A percentile compares a stretch with the other conserved stretches of the same genome.
Evolutionary conservation across 306 rosid species (phyloP).

Genomic region (Echinosophora koreensis): DNA sequence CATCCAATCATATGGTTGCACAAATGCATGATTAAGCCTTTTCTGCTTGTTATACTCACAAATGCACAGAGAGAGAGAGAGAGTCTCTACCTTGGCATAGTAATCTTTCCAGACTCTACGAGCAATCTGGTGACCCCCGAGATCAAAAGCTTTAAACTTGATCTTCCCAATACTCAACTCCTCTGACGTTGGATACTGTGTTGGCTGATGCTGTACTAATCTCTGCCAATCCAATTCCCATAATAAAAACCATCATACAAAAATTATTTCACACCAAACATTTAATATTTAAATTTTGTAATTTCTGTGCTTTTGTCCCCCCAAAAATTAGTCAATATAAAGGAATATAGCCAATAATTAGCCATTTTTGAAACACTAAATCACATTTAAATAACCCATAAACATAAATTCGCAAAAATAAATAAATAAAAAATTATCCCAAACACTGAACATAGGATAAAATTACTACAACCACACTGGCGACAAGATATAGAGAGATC

Average conservation of each 20-base stretch:
- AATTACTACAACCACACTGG: not conserved
- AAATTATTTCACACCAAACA: not conserved
- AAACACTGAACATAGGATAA: not conserved
- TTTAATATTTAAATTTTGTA: too few species aligned
- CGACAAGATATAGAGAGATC: not conserved
- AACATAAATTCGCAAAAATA: not conserved
- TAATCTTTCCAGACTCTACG: slow-evolving; percentile 86
- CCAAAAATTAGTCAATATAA: not conserved
- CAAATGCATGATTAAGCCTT: slow-evolving; percentile 19
- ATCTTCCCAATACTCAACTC: slow-evolving; percentile 80
- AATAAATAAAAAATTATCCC: not conserved
- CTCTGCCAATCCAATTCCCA: slow-evolving; percentile 58
- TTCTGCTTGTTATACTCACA: too few species aligned
- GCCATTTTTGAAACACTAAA: slow-evolving; percentile 8
- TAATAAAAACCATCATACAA: not conserved
- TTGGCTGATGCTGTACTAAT: slow-evolving; percentile 84
- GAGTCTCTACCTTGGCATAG: slow-evolving; percentile 67
- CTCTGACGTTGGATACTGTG: slow-evolving; percentile 78
- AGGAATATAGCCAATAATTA: not conserved
- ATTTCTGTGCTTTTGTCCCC: too few species aligned
- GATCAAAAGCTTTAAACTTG: slow-evolving; percentile 78
- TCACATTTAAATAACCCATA: not conserved
- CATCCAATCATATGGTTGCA: not conserved
- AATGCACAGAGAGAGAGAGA: not conserved
- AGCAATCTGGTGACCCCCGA: slow-evolving; percentile 76